Percentiles rank a stretch among this genome's conserved stretches.
Conservation (phyloP, 306 rosid genomes). For the Gastrolobium villosum region DNA sequence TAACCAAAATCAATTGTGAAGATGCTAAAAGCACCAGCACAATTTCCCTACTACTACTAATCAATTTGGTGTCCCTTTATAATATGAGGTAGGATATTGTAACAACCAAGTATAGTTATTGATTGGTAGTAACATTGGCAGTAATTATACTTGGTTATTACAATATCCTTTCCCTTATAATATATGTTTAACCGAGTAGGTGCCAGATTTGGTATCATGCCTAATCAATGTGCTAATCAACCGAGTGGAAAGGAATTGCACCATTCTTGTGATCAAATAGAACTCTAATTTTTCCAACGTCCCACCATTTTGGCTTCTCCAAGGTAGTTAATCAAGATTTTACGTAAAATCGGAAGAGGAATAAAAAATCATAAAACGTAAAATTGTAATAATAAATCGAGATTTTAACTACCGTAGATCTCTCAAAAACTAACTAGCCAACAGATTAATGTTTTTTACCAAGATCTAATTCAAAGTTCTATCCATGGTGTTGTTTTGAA, state of each 20-base stretch:
- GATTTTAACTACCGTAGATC: not conserved
- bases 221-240: constrained; percentile 1
- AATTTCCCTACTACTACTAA: not conserved
- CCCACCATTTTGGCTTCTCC: not conserved
- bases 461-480: not conserved
- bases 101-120: too few relatives aligned
- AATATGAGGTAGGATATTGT: too few relatives aligned
- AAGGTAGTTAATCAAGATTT: too few relatives aligned
- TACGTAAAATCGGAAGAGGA: too few relatives aligned
- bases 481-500: not conserved
- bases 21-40: not conserved
- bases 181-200: not conserved
- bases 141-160: too few relatives aligned
- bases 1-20: not conserved
- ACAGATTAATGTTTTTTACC: not conserved
- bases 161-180: too few relatives aligned
- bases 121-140: too few relatives aligned
- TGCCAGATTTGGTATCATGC: not conserved
- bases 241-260: not conserved
- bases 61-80: not conserved
- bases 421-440: not conserved
- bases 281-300: not conserved
- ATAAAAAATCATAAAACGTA: too few relatives aligned
- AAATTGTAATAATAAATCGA: too few relatives aligned
- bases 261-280: constrained; percentile 1